Percentiles rank a stretch among this genome's conserved stretches.
Conservation (phyloP, 352 stramenopile genomes). For the Pythium aquatile region DNA sequence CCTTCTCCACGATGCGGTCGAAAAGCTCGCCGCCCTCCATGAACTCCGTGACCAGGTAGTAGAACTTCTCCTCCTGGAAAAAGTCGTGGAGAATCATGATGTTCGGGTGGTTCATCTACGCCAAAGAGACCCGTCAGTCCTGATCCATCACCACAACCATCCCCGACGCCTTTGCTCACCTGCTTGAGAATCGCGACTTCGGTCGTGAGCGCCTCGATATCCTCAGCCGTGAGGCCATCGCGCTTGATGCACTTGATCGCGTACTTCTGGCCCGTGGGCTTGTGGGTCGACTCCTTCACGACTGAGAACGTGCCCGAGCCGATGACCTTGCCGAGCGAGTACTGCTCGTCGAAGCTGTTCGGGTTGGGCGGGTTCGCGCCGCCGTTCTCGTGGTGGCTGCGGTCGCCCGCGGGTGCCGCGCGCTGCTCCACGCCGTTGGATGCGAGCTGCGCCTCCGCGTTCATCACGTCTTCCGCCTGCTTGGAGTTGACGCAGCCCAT, state of each 20-base stretch:
- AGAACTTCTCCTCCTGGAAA: slow-evolving; percentile 93
- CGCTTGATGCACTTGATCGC: slow-evolving; percentile 93
- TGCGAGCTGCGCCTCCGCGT: slow-evolving; percentile 36
- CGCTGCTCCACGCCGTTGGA: slow-evolving; percentile 36
- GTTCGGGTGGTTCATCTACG: slow-evolving; percentile 89
- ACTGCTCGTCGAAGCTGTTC: slow-evolving; percentile 84
- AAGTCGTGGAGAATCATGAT: slow-evolving; percentile 94
- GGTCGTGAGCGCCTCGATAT: slow-evolving; percentile 86
- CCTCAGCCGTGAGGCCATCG: slow-evolving; percentile 75
- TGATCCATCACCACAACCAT: not conserved
- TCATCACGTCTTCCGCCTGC: slow-evolving; percentile 53
- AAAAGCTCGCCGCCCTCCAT: slow-evolving; percentile 92
- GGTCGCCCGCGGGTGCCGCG: slow-evolving; percentile 15
- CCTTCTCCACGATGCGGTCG: slow-evolving; percentile 86
- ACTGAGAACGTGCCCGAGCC: slow-evolving; percentile 90
- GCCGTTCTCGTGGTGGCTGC: slow-evolving; percentile 9
- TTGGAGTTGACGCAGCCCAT: slow-evolving; percentile 84
- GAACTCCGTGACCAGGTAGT: slow-evolving; percentile 98
- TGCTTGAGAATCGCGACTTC: slow-evolving; percentile 86
- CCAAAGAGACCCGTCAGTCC: slow-evolving; percentile 4
- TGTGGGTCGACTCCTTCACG: slow-evolving; percentile 82
- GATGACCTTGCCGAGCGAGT: slow-evolving; percentile 84
- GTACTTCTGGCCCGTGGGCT: slow-evolving; percentile 80
- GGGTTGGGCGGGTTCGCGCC: slow-evolving; percentile 35
- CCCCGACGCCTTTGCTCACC: slow-evolving; percentile 28